Evolutionary conservation across 2,329 filamentous ascomycete species (phyloP).

Genomic region (Cytospora schulzeri): DNA sequence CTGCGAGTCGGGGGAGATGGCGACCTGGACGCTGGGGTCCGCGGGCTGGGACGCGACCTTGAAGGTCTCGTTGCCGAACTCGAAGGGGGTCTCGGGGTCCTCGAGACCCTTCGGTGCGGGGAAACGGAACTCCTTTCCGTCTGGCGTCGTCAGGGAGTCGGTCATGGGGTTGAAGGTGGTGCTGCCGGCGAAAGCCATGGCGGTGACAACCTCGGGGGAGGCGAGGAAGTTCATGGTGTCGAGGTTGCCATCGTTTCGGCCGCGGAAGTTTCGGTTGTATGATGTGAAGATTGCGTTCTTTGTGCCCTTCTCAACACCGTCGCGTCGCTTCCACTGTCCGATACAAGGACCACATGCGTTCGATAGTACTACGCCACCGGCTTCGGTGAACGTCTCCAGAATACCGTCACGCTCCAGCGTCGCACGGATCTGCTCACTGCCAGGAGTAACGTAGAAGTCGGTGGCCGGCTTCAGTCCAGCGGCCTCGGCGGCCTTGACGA

Average conservation of each 20-base stretch:
- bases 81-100: slow-evolving; percentile 67
- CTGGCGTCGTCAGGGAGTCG: slow-evolving; percentile 77
- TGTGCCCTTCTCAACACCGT: slow-evolving; percentile 81
- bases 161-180: slow-evolving; percentile 97
- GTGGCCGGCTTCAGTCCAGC: slow-evolving; percentile 89
- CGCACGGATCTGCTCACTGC: slow-evolving; percentile 94
- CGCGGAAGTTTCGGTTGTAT: slow-evolving; percentile 98
- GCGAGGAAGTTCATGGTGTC: slow-evolving; percentile 99
- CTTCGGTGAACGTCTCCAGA: slow-evolving; percentile 79
- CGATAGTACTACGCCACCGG: slow-evolving; percentile 85
- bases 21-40: slow-evolving; percentile 69
- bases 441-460: slow-evolving; percentile 94
- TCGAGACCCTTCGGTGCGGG: slow-evolving; percentile 72
- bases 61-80: slow-evolving; percentile 73
- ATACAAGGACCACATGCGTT: slow-evolving; percentile 96
- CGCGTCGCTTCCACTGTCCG: slow-evolving; percentile 92
- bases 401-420: slow-evolving; percentile 90
- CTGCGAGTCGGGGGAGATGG: slow-evolving; percentile 83
- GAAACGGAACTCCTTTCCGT: slow-evolving; percentile 84
- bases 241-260: slow-evolving; percentile 94
- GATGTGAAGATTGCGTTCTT: slow-evolving; percentile 93
- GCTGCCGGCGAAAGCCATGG: slow-evolving; percentile 87
- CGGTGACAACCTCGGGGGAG: slow-evolving; percentile 94
- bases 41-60: slow-evolving; percentile 72
- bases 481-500: slow-evolving; percentile 86